phyloP scores from a whole-genome alignment of 169 alveolate genomes.

The Eimeria necatrix region DNA sequence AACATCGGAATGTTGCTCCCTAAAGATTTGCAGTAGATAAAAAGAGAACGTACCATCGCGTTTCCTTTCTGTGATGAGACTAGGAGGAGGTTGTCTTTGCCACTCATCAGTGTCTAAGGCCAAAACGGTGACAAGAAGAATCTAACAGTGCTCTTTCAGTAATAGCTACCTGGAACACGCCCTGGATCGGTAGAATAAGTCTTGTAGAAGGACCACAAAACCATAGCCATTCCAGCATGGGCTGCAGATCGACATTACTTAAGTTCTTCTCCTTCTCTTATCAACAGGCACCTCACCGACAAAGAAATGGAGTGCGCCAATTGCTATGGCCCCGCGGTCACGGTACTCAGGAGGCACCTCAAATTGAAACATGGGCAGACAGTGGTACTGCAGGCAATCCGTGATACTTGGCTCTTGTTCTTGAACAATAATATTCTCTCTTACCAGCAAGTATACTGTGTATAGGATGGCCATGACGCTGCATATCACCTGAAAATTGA shows the following conservation, averaged over 20 bases:
- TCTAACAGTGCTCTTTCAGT: not conserved
- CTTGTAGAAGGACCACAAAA: slow-evolving; percentile 79
- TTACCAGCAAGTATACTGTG: slow-evolving; percentile 76
- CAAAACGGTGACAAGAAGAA: not conserved
- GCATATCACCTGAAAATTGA: slow-evolving; percentile 62
- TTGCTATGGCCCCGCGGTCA: slow-evolving; percentile 73
- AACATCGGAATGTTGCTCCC: not conserved
- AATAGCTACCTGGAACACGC: slow-evolving; percentile 71
- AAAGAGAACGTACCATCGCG: slow-evolving; percentile 71
- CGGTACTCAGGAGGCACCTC: slow-evolving; percentile 81
- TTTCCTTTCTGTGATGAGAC: slow-evolving; percentile 66
- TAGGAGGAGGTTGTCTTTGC: slow-evolving; percentile 72
- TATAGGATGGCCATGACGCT: slow-evolving; percentile 69
- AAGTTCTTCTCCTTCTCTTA: not conserved
- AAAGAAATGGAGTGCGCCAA: slow-evolving; percentile 72
- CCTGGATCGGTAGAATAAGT: slow-evolving; percentile 76
- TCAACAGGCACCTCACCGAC: slow-evolving; percentile 36
- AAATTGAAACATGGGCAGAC: slow-evolving; percentile 79
- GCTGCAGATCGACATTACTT: slow-evolving; percentile 9
- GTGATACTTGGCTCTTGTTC: not conserved
- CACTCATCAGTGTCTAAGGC: slow-evolving; percentile 69
- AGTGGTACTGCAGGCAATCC: slow-evolving; percentile 73
- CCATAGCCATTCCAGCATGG: slow-evolving; percentile 72
- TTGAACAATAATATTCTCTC: not conserved
- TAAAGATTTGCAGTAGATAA: not conserved